A percentile compares a stretch with the other conserved stretches of the same genome.
Evolutionary conservation across 345 rosid genomes (phyloP).

Genomic region (Boechera stricta): DNA sequence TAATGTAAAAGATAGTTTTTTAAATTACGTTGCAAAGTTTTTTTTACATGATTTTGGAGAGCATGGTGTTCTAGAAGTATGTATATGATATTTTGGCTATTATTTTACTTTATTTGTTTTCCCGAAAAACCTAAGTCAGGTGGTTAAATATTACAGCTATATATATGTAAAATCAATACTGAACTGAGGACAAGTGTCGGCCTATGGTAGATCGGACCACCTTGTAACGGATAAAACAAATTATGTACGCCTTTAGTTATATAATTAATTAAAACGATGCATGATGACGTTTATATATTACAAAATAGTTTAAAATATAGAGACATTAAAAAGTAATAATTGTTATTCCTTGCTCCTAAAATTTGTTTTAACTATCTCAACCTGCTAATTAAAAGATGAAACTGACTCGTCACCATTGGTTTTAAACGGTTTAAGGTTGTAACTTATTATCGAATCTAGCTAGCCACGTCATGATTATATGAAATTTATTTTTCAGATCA

Average conservation of each 20-base stretch:
- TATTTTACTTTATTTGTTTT: conserved; percentile 19
- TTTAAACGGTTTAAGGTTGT: conserved; percentile 19
- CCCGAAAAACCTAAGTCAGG: conserved; percentile 40
- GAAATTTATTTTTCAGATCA: background rate
- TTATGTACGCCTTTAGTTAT: conserved; percentile 20
- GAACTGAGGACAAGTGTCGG: conserved; percentile 38
- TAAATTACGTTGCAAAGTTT: background rate
- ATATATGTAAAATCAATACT: conserved; percentile 2
- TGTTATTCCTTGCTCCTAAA: background rate
- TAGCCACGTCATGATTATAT: background rate
- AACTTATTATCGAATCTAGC: conserved; percentile 6
- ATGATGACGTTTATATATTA: conserved; percentile 19
- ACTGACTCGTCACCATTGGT: background rate
- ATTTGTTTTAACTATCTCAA: background rate
- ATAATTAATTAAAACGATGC: conserved; percentile 14
- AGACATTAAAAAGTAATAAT: no score
- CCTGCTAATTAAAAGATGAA: conserved; percentile 2
- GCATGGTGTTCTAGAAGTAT: conserved; percentile 35
- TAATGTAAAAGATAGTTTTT: background rate
- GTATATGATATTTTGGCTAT: conserved; percentile 9
- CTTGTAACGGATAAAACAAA: conserved; percentile 22
- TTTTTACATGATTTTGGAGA: conserved; percentile 10
- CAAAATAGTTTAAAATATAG: no score
- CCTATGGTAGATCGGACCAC: conserved; percentile 34
- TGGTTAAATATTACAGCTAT: conserved; percentile 36